Evolutionary conservation across 2,329 filamentous ascomycete species (phyloP).

Genomic region (Botrytis sinoallii): DNA sequence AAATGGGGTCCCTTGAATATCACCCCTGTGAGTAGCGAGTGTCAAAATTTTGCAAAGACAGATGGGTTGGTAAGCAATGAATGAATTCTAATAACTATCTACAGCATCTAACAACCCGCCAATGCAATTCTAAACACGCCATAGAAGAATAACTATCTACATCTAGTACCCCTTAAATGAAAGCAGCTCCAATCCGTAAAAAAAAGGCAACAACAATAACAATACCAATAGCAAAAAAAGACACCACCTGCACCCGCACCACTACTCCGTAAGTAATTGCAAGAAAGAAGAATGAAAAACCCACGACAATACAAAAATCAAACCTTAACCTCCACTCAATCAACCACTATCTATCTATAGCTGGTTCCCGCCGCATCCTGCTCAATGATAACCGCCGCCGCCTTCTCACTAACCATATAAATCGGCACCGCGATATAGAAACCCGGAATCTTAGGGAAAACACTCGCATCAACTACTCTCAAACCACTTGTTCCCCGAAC

Average conservation of each 20-base stretch:
- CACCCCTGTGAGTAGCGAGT: background rate
- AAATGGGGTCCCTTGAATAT: background rate
- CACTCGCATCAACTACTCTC: conserved; percentile 58
- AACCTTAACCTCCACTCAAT: background rate
- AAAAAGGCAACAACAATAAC: background rate
- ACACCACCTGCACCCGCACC: background rate
- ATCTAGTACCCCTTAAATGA: background rate
- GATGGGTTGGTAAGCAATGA: background rate
- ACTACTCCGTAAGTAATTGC: background rate
- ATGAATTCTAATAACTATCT: background rate
- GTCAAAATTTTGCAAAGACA: background rate
- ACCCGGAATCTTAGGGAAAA: conserved; percentile 52
- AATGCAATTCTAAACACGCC: background rate
- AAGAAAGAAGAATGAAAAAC: background rate
- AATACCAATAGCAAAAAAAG: background rate
- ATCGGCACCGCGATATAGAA: conserved; percentile 50
- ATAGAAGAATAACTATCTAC: background rate
- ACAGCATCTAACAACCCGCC: background rate
- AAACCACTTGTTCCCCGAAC: conserved; percentile 41
- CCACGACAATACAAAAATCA: background rate
- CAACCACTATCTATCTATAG: background rate
- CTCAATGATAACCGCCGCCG: conserved; percentile 33
- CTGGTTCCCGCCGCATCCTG: background rate
- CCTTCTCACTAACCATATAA: conserved; percentile 60
- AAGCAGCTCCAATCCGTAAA: background rate